Evolutionary conservation across 345 rosid species (phyloP).

Genomic region (Rhodamnia argentea): DNA sequence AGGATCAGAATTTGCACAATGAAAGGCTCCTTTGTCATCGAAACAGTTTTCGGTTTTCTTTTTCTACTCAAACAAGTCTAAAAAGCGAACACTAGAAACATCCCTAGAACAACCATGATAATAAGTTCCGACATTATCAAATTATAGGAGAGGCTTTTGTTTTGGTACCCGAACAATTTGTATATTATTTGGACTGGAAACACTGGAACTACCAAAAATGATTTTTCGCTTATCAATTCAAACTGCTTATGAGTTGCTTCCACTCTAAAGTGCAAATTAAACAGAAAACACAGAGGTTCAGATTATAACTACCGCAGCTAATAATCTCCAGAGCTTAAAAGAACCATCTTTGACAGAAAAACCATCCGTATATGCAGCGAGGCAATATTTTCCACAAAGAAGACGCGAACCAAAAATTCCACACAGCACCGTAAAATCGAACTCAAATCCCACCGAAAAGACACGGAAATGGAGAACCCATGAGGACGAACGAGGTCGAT

Average conservation of each 20-base stretch:
- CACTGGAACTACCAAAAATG: not conserved
- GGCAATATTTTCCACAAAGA: not conserved
- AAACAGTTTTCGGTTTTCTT: not conserved
- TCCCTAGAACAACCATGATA: not conserved
- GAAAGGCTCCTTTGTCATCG: not conserved
- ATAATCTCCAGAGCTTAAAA: not conserved
- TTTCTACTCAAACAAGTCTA: not conserved
- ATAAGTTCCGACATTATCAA: not conserved
- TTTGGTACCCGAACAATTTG: not conserved
- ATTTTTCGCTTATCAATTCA: not conserved
- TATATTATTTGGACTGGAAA: not conserved
- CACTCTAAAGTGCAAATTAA: not conserved
- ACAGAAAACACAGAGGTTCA: not conserved
- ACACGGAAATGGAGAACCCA: not conserved
- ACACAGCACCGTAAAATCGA: not conserved
- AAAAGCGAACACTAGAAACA: not conserved
- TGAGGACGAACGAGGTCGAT: not conserved
- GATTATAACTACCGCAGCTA: not conserved
- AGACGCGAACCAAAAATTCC: not conserved
- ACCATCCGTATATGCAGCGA: not conserved
- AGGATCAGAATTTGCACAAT: not conserved
- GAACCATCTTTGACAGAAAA: not conserved
- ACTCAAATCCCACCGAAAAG: not conserved
- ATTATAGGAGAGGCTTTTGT: not conserved
- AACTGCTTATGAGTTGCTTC: not conserved